These are phyloP conservation scores for Mikania micrantha DNA, from an alignment of 129 eudicot species.

Conservation along the genomic window DNA sequence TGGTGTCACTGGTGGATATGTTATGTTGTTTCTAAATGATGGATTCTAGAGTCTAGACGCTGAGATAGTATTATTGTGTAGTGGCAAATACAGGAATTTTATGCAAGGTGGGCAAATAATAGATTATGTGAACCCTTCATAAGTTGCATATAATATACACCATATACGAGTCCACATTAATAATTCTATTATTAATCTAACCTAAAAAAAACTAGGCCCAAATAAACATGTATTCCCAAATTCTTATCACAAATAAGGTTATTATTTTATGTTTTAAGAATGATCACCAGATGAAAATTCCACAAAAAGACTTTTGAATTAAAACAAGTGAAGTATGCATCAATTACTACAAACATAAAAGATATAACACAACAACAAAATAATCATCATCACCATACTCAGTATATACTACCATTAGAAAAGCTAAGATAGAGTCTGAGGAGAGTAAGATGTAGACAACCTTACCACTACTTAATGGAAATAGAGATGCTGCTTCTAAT, in stretches of 20 bases:
- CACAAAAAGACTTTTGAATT: background rate
- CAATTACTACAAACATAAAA: background rate
- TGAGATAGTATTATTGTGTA: too few relatives aligned
- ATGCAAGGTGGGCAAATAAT: too few relatives aligned
- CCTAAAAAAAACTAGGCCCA: background rate
- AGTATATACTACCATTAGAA: too few relatives aligned
- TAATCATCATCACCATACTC: too few relatives aligned
- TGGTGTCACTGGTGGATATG: background rate
- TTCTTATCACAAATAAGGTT: background rate
- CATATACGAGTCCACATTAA: background rate
- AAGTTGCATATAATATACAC: background rate
- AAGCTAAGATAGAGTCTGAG: too few relatives aligned
- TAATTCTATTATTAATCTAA: background rate
- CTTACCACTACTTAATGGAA: too few relatives aligned
- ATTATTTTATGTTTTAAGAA: background rate
- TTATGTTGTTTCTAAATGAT: background rate
- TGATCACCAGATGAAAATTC: background rate
- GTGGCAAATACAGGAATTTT: too few relatives aligned
- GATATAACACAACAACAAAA: background rate
- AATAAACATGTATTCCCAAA: background rate
- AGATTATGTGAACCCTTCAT: too few relatives aligned
- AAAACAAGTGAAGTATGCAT: background rate
- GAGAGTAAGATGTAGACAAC: too few relatives aligned
- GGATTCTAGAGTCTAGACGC: too few relatives aligned
- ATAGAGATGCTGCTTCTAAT: too few relatives aligned